These are phyloP conservation scores for Conidiobolus incongruus DNA, from an alignment of 371 early-diverging fungal species.

Conservation along the genomic window DNA sequence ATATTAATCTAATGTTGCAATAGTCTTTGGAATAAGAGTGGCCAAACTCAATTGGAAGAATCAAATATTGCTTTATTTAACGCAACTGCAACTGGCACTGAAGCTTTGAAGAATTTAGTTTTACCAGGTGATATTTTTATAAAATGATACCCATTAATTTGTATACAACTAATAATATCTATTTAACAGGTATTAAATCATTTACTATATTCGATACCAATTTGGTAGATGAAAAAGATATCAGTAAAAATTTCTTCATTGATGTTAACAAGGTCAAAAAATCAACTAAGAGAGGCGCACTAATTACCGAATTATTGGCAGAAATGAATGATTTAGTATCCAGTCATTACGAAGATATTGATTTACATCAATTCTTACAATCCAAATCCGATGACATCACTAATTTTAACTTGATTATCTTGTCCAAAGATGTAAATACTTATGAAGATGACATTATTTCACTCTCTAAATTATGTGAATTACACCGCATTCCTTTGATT, in stretches of 20 bases:
- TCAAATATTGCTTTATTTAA: constrained; percentile 64
- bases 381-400: too few relatives aligned
- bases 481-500: constrained; percentile 45
- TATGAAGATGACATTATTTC: constrained; percentile 20
- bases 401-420: too few relatives aligned
- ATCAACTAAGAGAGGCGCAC: constrained; percentile 25
- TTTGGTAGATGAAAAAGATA: constrained; percentile 32
- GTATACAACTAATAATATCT: neutral
- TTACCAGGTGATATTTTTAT: constrained; percentile 49
- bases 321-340: too few relatives aligned
- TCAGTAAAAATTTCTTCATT: constrained; percentile 79
- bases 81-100: constrained; percentile 64
- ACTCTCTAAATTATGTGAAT: constrained; percentile 34
- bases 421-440: constrained; percentile 32
- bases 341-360: too few relatives aligned
- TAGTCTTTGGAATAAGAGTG: constrained; percentile 80
- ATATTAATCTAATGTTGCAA: neutral
- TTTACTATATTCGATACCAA: constrained; percentile 61
- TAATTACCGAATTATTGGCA: constrained; percentile 30
- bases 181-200: constrained; percentile 50
- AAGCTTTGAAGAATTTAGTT: constrained; percentile 80
- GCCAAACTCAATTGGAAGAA: constrained; percentile 67
- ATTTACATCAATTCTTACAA: too few relatives aligned
- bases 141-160: neutral
- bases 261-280: constrained; percentile 30